phyloP scores from a whole-genome alignment of 208 protist species.

The Leishmania major region DNA sequence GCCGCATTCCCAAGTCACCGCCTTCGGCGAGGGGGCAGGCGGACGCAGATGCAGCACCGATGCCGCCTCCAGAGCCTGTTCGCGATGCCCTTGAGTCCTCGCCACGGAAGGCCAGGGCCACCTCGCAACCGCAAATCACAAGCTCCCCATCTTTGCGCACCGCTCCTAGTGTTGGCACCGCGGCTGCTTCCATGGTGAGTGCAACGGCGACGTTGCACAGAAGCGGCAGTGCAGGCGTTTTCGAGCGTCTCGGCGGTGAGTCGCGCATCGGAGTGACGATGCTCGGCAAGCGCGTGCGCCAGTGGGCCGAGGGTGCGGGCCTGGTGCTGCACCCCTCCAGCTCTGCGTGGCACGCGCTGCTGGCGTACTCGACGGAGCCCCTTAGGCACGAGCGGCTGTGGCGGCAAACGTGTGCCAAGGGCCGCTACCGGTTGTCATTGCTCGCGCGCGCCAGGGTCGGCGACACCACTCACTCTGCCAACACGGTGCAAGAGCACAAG shows the following conservation, averaged over 20 bases:
- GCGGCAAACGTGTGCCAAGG: conserved; percentile 22
- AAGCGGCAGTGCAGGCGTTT: conserved; percentile 3
- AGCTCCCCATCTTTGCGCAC: neutral
- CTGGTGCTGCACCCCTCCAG: conserved; percentile 12
- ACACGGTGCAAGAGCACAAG: neutral
- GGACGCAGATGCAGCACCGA: neutral
- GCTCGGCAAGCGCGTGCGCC: conserved; percentile 26
- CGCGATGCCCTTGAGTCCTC: neutral
- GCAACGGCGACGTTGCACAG: neutral
- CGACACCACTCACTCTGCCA: neutral
- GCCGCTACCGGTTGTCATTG: neutral
- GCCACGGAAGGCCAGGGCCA: neutral
- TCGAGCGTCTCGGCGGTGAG: conserved; percentile 16
- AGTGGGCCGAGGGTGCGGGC: conserved; percentile 34
- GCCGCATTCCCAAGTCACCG: neutral
- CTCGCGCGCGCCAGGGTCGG: conserved; percentile 8
- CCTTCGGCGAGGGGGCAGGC: neutral
- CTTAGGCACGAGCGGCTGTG: conserved; percentile 24
- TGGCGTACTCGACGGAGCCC: conserved; percentile 1
- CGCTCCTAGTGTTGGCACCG: neutral
- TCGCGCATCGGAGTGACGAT: conserved; percentile 8
- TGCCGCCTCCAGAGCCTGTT: neutral
- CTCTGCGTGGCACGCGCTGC: conserved; percentile 3
- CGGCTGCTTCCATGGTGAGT: neutral
- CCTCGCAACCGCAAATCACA: too few relatives aligned